Conservation (phyloP, 257 asterid genomes). For the Nicotiana sylvestris region DNA sequence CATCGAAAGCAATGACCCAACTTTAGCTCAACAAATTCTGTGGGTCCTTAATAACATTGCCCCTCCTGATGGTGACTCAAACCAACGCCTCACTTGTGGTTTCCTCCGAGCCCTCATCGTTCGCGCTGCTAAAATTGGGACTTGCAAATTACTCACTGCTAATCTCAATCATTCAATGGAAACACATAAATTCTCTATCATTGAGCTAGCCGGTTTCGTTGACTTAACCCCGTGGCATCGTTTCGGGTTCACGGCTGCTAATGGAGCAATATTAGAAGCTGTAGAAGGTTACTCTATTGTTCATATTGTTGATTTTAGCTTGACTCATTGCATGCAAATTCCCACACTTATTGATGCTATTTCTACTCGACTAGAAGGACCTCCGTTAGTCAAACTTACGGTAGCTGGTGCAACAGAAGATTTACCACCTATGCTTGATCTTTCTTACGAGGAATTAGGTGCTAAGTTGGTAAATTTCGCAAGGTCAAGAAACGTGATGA, state of each 20-base stretch:
- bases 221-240: slow-evolving; percentile 98
- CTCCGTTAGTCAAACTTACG: slow-evolving; percentile 67
- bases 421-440: slow-evolving; percentile 72
- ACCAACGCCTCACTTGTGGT: slow-evolving; percentile 80
- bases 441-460: slow-evolving; percentile 80
- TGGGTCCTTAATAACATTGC: slow-evolving; percentile 98
- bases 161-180: slow-evolving; percentile 24
- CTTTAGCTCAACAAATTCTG: slow-evolving; percentile 82
- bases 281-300: slow-evolving; percentile 53
- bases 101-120: slow-evolving; percentile 82
- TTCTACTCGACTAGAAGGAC: slow-evolving; percentile 49
- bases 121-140: slow-evolving; percentile 68
- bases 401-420: slow-evolving; percentile 61
- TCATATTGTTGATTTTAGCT: slow-evolving; percentile 77
- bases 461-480: slow-evolving; percentile 66
- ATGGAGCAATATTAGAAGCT: slow-evolving; percentile 75
- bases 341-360: slow-evolving; percentile 82
- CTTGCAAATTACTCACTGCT: slow-evolving; percentile 59
- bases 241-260: slow-evolving; percentile 91
- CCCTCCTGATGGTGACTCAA: slow-evolving; percentile 91
- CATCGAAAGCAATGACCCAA: slow-evolving; percentile 81
- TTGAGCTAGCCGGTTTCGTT: slow-evolving; percentile 78
- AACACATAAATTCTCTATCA: slow-evolving; percentile 65
- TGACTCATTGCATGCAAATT: slow-evolving; percentile 94
- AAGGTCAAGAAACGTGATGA: slow-evolving; percentile 45